These are phyloP conservation scores for Ramichloridium luteum DNA, from an alignment of 2,329 filamentous ascomycete genomes.

Conservation along the genomic window DNA sequence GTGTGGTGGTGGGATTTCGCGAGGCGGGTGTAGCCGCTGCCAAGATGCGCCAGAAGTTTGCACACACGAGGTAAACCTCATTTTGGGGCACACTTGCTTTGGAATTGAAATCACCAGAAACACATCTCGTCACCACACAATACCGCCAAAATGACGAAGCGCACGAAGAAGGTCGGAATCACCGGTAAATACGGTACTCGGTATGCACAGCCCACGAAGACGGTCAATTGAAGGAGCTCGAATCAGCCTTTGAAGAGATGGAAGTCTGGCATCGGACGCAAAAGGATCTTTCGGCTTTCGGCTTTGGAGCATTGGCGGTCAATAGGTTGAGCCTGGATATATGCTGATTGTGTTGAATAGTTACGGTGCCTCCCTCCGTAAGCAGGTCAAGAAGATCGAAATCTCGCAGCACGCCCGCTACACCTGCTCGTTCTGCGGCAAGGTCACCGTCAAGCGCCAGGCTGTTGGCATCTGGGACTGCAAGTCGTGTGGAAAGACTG, in stretches of 20 bases:
- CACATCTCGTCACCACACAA: conserved; percentile 9
- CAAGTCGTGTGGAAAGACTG: conserved; percentile 86
- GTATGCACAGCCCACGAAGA: too few species aligned
- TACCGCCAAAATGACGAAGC: conserved; percentile 70
- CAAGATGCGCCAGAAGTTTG: background rate
- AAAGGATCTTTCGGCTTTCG: too few species aligned
- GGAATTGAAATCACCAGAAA: too few species aligned
- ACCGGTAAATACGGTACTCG: conserved; percentile 98
- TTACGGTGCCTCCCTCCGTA: conserved; percentile 98
- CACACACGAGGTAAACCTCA: too few species aligned
- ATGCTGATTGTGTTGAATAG: conserved; percentile 33
- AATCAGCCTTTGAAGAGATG: too few species aligned
- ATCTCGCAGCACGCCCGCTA: conserved; percentile 97
- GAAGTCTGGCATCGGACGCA: too few species aligned
- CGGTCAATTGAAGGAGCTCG: too few species aligned
- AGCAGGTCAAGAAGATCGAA: conserved; percentile 99
- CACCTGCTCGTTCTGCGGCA: conserved; percentile 97
- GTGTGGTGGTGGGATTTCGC: background rate
- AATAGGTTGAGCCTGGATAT: too few species aligned
- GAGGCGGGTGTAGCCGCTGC: background rate
- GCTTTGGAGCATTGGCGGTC: too few species aligned
- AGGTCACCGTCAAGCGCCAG: conserved; percentile 64
- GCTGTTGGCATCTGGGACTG: conserved; percentile 96
- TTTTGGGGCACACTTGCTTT: too few species aligned
- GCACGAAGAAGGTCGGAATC: conserved; percentile 97